These are phyloP conservation scores for Aspergillus indologenus DNA, from an alignment of 495 filamentous ascomycete genomes.

Conservation along the genomic window DNA sequence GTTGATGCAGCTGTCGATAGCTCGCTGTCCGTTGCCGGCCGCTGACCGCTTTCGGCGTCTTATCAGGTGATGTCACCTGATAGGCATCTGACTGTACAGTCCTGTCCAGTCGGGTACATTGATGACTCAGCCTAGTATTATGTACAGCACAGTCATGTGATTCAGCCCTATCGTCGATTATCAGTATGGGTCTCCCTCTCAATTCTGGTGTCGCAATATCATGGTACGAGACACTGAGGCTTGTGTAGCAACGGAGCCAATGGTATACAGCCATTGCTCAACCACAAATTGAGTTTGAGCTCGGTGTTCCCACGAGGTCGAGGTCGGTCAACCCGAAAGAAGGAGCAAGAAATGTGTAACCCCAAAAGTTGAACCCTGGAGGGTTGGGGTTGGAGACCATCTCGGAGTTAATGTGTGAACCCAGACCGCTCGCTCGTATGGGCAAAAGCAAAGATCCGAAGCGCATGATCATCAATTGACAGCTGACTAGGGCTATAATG, in stretches of 20 bases:
- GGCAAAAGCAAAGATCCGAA: neutral
- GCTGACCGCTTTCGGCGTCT: constrained; percentile 3
- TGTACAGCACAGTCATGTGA: constrained; percentile 15
- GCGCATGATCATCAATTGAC: neutral
- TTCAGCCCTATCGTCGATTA: constrained; percentile 18
- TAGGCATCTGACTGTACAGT: neutral
- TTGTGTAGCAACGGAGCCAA: neutral
- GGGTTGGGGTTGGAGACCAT: neutral
- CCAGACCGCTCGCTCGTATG: neutral
- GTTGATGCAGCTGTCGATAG: constrained; percentile 1
- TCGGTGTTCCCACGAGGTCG: neutral
- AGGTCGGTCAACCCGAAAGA: neutral
- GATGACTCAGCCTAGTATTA: neutral
- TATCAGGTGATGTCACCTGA: constrained; percentile 17
- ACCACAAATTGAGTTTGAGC: neutral
- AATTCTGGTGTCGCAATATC: neutral
- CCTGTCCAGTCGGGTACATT: too few relatives aligned
- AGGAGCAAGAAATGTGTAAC: neutral
- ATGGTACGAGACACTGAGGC: neutral
- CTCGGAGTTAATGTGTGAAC: too few relatives aligned
- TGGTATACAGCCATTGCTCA: neutral
- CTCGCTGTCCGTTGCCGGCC: constrained; percentile 2
- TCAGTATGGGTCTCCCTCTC: too few relatives aligned
- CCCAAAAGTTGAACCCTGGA: neutral
- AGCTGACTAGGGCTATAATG: neutral